Conservation (phyloP, 2,329 filamentous ascomycete species). For the Colletotrichum liriopes region DNA sequence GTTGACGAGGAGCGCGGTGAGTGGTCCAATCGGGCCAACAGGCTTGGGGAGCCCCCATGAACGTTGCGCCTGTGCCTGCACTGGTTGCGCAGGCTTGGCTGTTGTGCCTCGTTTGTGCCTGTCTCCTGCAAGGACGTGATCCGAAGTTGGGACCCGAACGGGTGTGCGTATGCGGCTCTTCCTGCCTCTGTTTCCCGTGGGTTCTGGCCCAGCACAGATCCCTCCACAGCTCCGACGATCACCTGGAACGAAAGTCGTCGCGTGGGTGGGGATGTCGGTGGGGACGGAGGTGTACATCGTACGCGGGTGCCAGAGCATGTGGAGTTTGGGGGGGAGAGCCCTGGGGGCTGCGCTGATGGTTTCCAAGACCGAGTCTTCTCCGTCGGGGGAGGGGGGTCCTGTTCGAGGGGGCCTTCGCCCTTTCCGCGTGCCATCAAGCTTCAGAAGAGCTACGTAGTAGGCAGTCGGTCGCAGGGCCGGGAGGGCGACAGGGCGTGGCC, state of each 20-base stretch:
- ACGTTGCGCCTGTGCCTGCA: conserved; percentile 17
- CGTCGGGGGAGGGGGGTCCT: conserved; percentile 5
- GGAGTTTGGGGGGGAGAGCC: background rate
- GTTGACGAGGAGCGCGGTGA: background rate
- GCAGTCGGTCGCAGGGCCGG: conserved; percentile 1
- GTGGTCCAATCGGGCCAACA: background rate
- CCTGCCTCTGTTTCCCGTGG: conserved; percentile 24
- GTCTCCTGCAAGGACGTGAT: background rate
- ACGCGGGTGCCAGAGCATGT: conserved; percentile 6
- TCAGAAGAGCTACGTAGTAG: too few species aligned
- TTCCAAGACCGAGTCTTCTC: conserved; percentile 14
- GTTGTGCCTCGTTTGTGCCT: conserved; percentile 2
- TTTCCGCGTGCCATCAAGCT: too few species aligned
- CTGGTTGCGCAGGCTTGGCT: conserved; percentile 1
- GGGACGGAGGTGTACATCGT: conserved; percentile 26
- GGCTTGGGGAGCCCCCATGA: background rate
- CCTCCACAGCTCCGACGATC: conserved; percentile 36
- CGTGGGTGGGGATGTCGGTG: conserved; percentile 34
- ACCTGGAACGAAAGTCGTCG: conserved; percentile 41
- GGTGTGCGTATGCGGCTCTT: background rate
- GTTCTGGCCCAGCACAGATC: conserved; percentile 36
- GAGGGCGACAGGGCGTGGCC: conserved; percentile 17
- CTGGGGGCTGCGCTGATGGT: background rate
- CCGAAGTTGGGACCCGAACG: background rate
- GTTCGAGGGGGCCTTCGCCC: background rate